A percentile compares a stretch with the other conserved stretches of the same genome.
Evolutionary conservation across 2,329 filamentous ascomycete species (phyloP).

Genomic region (Chaetomium globosum): DNA sequence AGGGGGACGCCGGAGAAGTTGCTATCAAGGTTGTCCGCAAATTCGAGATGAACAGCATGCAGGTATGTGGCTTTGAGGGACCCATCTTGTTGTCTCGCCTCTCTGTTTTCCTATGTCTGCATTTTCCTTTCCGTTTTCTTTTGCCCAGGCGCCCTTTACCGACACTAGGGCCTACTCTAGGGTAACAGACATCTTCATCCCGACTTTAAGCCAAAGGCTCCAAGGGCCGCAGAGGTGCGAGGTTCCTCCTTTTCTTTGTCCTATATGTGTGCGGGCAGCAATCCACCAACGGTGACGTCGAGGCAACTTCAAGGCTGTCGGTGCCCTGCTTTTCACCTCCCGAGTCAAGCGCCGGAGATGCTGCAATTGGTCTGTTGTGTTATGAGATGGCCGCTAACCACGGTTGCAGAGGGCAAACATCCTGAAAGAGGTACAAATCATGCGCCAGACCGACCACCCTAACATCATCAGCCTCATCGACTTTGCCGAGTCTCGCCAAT

Average conservation of each 20-base stretch:
- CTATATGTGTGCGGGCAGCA: constrained; percentile 35
- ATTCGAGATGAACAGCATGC: constrained; percentile 97
- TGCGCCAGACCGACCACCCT: constrained; percentile 93
- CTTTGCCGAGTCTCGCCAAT: constrained; percentile 89
- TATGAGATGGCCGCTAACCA: constrained; percentile 38
- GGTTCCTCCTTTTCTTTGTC: constrained; percentile 48
- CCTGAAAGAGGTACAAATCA: constrained; percentile 97
- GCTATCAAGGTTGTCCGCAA: constrained; percentile 99
- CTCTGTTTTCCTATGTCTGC: constrained; percentile 40
- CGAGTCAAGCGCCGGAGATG: constrained; percentile 30
- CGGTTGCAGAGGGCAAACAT: constrained; percentile 83
- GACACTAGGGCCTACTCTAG: constrained; percentile 63
- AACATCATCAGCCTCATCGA: constrained; percentile 94
- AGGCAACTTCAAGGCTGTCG: neutral
- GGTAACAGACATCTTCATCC: constrained; percentile 91
- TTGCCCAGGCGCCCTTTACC: constrained; percentile 50
- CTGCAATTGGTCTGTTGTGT: constrained; percentile 10
- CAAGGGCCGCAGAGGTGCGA: constrained; percentile 96
- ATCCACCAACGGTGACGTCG: constrained; percentile 29
- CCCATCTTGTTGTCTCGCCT: constrained; percentile 33
- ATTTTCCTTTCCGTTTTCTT: constrained; percentile 32
- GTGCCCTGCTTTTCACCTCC: constrained; percentile 27
- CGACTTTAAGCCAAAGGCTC: constrained; percentile 85
- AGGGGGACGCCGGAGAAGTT: constrained; percentile 74
- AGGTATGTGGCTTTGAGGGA: constrained; percentile 68